phyloP scores from a whole-genome alignment of 2,329 filamentous ascomycete species.

The Chrysoporthe austroafricana region DNA sequence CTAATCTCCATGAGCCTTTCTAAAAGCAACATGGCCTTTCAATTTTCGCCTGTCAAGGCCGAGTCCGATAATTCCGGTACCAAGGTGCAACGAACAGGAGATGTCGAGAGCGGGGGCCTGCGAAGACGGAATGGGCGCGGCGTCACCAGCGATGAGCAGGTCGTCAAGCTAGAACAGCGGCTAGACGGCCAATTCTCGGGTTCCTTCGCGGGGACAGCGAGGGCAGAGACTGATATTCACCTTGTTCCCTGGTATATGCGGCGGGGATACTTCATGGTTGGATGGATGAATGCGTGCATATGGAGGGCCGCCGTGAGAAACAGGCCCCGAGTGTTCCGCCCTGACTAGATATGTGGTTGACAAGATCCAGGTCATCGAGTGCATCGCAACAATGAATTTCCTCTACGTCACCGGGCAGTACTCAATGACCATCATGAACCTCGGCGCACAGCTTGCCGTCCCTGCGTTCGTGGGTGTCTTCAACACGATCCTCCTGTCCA shows the following conservation, averaged over 20 bases:
- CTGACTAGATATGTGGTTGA: neutral
- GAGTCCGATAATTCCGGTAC: neutral
- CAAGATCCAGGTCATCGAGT: constrained; percentile 33
- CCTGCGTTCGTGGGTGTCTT: constrained; percentile 41
- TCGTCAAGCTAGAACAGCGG: neutral
- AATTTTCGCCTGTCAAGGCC: neutral
- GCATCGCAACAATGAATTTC: constrained; percentile 35
- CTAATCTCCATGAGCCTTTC: neutral
- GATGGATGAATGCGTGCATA: constrained; percentile 34
- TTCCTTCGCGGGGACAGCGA: constrained; percentile 32
- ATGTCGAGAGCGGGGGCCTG: neutral
- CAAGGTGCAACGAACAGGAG: neutral
- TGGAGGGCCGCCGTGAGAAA: constrained; percentile 35
- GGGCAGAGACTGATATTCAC: constrained; percentile 14
- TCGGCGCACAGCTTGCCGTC: constrained; percentile 32
- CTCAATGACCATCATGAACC: constrained; percentile 36
- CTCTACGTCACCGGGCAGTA: constrained; percentile 40
- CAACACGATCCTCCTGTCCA: constrained; percentile 45
- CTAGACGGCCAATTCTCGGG: constrained; percentile 54
- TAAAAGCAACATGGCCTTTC: neutral
- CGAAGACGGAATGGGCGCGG: neutral
- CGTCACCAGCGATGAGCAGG: neutral
- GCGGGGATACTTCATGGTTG: constrained; percentile 33
- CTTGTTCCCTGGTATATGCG: constrained; percentile 34
- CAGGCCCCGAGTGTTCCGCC: neutral